A percentile compares a stretch with the other conserved stretches of the same genome.
Evolutionary conservation across 2,329 filamentous ascomycete species (phyloP).

Genomic region (Fusarium circinatum): DNA sequence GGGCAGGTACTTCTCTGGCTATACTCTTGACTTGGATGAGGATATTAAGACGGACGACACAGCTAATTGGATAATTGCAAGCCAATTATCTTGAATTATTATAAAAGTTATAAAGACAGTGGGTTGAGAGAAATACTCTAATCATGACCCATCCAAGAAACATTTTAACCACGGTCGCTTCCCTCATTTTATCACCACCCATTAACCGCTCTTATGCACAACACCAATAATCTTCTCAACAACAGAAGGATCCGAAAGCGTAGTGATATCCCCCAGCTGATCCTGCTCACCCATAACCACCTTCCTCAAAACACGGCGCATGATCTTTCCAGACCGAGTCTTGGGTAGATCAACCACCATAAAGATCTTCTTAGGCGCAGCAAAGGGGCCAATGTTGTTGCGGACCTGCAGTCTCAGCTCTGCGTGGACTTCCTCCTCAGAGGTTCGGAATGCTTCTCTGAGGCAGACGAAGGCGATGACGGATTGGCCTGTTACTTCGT

Average conservation of each 20-base stretch:
- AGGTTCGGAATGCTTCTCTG: constrained; percentile 62
- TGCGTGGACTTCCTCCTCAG: constrained; percentile 77
- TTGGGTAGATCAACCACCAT: constrained; percentile 91
- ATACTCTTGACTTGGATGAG: background rate
- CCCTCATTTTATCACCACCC: background rate
- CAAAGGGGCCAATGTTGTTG: constrained; percentile 93
- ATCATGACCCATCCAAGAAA: background rate
- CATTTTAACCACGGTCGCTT: background rate
- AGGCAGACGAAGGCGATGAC: constrained; percentile 93
- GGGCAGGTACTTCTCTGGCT: background rate
- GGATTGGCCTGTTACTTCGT: constrained; percentile 92
- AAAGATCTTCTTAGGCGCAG: constrained; percentile 88
- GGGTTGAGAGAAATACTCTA: background rate
- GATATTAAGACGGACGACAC: background rate
- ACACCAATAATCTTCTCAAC: constrained; percentile 83
- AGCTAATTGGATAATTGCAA: background rate
- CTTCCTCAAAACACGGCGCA: constrained; percentile 93
- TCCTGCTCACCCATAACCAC: constrained; percentile 94
- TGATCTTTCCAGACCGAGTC: constrained; percentile 95
- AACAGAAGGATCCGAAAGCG: constrained; percentile 86
- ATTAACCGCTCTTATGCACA: constrained; percentile 18
- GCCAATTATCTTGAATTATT: background rate
- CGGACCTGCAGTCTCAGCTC: constrained; percentile 90
- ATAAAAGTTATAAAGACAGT: background rate
- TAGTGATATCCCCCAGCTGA: constrained; percentile 87